Base-by-base conservation (phyloP, 805 yeast species). In the Cyberlindnera lachancei region DNA sequence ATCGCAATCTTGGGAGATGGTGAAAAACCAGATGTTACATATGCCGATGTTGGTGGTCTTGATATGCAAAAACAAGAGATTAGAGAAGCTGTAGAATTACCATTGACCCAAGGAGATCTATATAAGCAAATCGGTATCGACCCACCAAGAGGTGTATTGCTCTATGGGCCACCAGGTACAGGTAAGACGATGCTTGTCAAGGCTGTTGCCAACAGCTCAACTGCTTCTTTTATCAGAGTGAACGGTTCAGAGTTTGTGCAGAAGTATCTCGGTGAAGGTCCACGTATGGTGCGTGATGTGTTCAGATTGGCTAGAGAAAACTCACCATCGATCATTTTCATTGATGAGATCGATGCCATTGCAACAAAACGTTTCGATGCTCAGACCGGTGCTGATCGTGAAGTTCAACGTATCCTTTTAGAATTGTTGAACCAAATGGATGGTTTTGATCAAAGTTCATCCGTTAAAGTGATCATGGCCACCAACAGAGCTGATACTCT, bases 81-180 rank as follows among this genome's bases (percentile, higher is more conserved):
- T 42, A 76, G 96, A 53, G 99, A 92, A 63, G 98, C 98, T 3
- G 97, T 92, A 12, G 98, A 92, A 60, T 70, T 92, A 48, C 98
- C 98, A 10, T 70, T 92, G 51, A 82, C 95, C 12, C 97, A 92
- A 57, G 94, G 92, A 23, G 98, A 94, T 50, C 68, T 94, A 44
- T 92, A 92, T 63, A 82, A 85, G 53, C 97, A 92, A 61, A 92
- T 92, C 53, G 99, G 99, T 63, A 88, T 92, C 44, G 97, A 92
- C 52, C 98, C 98, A 14, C 99, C 99, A 42, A 78, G 97, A 46
- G 99, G 99, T 50, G 98, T 92, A 19, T 63, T 92, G 46, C 67
- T 92, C 40, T 92, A 92, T 61, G 99, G 99, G n/a, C 97, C 98
- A 9, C 99, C 99, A 29, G 99, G 99, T 57, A 92, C 98, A 2